Conservation (phyloP, 2,329 filamentous ascomycete genomes). For the Fusarium sp. region DNA sequence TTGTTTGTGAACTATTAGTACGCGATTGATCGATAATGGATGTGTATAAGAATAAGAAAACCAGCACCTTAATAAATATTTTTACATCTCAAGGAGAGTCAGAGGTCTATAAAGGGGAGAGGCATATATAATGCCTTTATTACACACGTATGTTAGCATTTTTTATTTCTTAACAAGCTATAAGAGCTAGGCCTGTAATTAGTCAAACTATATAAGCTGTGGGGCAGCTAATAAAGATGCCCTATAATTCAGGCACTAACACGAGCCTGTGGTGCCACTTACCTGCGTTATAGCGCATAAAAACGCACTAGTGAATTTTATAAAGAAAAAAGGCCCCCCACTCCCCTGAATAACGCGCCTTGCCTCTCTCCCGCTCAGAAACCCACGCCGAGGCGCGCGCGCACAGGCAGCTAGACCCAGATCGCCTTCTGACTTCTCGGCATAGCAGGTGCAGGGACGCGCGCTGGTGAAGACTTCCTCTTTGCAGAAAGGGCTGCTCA, state of each 20-base stretch:
- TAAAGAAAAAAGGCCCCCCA: constrained; percentile 9
- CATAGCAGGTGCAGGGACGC: constrained; percentile 22
- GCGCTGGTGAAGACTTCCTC: constrained; percentile 9
- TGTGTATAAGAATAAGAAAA: neutral
- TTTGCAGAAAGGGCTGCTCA: neutral
- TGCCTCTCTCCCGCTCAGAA: neutral
- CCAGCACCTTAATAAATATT: neutral
- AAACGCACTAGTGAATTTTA: constrained; percentile 18
- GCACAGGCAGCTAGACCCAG: neutral
- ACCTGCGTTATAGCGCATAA: neutral
- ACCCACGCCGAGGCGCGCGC: constrained; percentile 8
- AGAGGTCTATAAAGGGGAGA: neutral
- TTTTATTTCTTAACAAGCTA: neutral
- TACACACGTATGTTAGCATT: neutral
- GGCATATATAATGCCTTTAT: neutral
- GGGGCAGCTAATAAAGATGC: neutral
- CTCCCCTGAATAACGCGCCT: neutral
- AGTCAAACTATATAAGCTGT: neutral
- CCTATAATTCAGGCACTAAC: neutral
- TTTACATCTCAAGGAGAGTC: neutral
- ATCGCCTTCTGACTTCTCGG: neutral
- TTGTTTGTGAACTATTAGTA: neutral
- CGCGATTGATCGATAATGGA: neutral
- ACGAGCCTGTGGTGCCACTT: neutral
- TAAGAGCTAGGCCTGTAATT: neutral